phyloP scores from a whole-genome alignment of 176 grass and related monocot species.

The Lolium multiflorum region DNA sequence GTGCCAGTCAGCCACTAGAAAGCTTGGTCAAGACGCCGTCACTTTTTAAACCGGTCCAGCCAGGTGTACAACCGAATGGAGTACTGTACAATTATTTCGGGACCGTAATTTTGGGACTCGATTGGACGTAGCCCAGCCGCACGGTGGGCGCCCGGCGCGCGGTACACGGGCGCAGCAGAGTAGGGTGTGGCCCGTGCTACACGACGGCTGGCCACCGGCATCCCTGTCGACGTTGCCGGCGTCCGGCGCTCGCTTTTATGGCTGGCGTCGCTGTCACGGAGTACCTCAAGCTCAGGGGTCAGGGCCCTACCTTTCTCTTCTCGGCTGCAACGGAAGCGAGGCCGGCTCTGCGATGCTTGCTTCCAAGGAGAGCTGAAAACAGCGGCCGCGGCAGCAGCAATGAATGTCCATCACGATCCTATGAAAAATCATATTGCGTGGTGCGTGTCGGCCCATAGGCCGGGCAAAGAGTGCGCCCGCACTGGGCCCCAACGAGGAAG shows the following conservation, averaged over 20 bases:
- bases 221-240: conserved; percentile 30
- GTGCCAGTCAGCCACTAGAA: background rate
- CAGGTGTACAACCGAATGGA: background rate
- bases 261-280: background rate
- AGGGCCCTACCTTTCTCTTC: background rate
- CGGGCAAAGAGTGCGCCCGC: no score
- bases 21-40: conserved; percentile 35
- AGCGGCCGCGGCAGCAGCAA: background rate
- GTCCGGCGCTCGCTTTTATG: background rate
- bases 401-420: no score
- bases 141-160: conserved; percentile 4
- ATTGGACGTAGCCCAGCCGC: background rate
- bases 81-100: background rate
- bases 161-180: background rate
- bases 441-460: no score
- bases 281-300: background rate
- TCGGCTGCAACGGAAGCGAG: background rate
- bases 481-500: no score
- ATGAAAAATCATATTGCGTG: background rate
- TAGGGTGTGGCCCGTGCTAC: background rate
- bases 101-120: background rate
- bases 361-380: background rate
- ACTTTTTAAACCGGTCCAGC: background rate
- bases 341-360: background rate
- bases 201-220: background rate